Conservation (phyloP, 2,329 filamentous ascomycete species). For the Pyrenophora teres region DNA sequence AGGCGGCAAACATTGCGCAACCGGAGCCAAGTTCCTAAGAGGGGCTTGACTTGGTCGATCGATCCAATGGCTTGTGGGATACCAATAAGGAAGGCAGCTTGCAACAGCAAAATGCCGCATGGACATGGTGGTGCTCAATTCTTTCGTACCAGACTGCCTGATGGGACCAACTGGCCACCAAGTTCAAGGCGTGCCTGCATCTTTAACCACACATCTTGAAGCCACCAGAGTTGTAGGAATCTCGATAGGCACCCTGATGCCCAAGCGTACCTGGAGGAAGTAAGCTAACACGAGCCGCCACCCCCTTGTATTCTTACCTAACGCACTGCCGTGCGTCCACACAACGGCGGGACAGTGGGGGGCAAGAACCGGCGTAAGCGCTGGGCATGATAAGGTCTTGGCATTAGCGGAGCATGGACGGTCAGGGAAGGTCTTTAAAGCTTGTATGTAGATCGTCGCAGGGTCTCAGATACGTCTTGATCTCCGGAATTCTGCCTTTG, state of each 20-base stretch:
- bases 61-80: not conserved
- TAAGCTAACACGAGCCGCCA: slow-evolving; percentile 4
- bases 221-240: no score
- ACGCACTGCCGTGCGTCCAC: not conserved
- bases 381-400: slow-evolving; percentile 13
- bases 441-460: slow-evolving; percentile 7
- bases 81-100: slow-evolving; percentile 6
- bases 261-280: not conserved
- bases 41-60: not conserved
- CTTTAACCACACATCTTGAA: not conserved
- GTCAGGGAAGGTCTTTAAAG: slow-evolving; percentile 12
- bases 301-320: slow-evolving; percentile 4
- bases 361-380: slow-evolving; percentile 5
- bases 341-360: slow-evolving; percentile 7
- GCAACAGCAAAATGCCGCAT: no score
- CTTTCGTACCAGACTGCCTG: not conserved
- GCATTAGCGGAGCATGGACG: slow-evolving; percentile 9
- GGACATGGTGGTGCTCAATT: not conserved
- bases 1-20: not conserved
- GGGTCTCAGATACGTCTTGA: slow-evolving; percentile 14
- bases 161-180: not conserved
- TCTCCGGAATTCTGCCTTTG: slow-evolving; percentile 7
- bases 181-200: slow-evolving; percentile 3
- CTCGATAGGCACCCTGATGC: not conserved
- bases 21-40: not conserved